Conservation (phyloP, 352 stramenopile genomes). For the Elongisporangium prolatum region DNA sequence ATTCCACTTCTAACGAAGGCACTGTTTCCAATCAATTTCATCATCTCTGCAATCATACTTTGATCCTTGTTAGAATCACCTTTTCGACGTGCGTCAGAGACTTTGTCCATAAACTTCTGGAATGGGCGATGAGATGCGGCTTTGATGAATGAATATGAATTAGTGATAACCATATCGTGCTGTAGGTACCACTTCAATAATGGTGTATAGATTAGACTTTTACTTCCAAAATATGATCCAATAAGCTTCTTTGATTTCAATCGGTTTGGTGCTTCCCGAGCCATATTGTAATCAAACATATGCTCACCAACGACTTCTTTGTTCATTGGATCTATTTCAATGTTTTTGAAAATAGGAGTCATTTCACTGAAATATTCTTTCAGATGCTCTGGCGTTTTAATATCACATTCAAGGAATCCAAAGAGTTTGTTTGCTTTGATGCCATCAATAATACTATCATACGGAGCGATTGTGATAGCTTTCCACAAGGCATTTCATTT, state of each 20-base stretch:
- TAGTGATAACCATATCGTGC: conserved; percentile 16
- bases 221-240: conserved; percentile 10
- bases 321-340: conserved; percentile 5
- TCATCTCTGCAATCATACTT: conserved; percentile 13
- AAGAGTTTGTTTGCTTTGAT: conserved; percentile 12
- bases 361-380: conserved; percentile 22
- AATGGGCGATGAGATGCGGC: conserved; percentile 12
- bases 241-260: conserved; percentile 16
- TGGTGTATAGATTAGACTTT: conserved; percentile 30
- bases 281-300: conserved; percentile 12
- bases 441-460: conserved; percentile 12
- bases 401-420: conserved; percentile 11
- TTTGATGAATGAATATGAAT: conserved; percentile 24
- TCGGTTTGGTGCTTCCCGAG: not conserved
- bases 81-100: conserved; percentile 17
- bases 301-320: conserved; percentile 10
- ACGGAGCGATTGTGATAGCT: conserved; percentile 13
- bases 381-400: conserved; percentile 9
- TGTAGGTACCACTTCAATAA: conserved; percentile 31
- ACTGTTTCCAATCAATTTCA: conserved; percentile 12
- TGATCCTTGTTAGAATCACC: conserved; percentile 18
- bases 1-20: conserved; percentile 13
- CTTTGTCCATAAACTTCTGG: conserved; percentile 4
- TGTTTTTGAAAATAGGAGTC: conserved; percentile 18
- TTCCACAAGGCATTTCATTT: conserved; percentile 25